These are phyloP conservation scores for Tuber microsphaerosporum DNA, from an alignment of 495 filamentous ascomycete species.

Conservation along the genomic window DNA sequence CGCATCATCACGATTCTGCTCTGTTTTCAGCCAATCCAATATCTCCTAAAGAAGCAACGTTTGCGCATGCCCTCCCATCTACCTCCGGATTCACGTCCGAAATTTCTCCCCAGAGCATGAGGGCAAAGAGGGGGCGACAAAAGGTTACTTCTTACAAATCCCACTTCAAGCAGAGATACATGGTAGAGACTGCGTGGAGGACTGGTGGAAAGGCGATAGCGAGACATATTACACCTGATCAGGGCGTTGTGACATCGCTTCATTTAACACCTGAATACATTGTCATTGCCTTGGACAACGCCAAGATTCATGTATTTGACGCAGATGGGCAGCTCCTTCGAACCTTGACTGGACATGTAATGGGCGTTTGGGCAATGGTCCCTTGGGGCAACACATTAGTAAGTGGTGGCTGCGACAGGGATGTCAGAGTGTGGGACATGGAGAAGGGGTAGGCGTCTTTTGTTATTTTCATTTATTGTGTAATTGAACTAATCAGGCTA, in stretches of 20 bases:
- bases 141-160: constrained; percentile 66
- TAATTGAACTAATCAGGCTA: constrained; percentile 16
- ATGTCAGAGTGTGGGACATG: constrained; percentile 97
- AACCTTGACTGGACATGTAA: constrained; percentile 88
- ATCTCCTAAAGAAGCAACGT: constrained; percentile 37
- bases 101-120: constrained; percentile 37
- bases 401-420: constrained; percentile 91
- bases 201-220: constrained; percentile 72
- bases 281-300: constrained; percentile 93
- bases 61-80: constrained; percentile 26
- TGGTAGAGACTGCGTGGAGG: constrained; percentile 95
- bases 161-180: constrained; percentile 93
- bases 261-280: constrained; percentile 94
- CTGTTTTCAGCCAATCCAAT: constrained; percentile 33
- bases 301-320: constrained; percentile 96
- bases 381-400: constrained; percentile 94
- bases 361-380: constrained; percentile 99
- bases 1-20: constrained; percentile 35
- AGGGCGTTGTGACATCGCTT: constrained; percentile 90
- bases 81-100: constrained; percentile 39
- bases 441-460: constrained; percentile 67
- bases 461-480: constrained; percentile 24
- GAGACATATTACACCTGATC: constrained; percentile 84
- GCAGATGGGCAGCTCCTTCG: constrained; percentile 78
- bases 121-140: constrained; percentile 34